These are phyloP conservation scores for Ceratobasidium sp. DNA, from an alignment of 1,284 basidiomycete species.

Conservation along the genomic window DNA sequence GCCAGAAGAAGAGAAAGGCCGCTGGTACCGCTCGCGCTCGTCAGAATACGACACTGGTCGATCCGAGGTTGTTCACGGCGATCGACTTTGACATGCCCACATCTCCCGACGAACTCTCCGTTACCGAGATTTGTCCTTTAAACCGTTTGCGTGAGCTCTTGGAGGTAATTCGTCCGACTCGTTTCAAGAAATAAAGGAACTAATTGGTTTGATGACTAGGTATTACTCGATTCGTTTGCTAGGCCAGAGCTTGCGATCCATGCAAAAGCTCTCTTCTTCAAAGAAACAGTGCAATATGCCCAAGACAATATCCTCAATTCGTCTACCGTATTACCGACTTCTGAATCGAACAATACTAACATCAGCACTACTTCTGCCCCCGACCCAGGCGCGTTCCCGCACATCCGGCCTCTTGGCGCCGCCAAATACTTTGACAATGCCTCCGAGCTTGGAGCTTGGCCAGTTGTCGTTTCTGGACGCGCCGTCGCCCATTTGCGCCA, in stretches of 20 bases:
- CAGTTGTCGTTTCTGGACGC: constrained; percentile 34
- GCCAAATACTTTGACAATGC: constrained; percentile 38
- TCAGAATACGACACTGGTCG: constrained; percentile 16
- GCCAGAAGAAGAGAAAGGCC: constrained; percentile 27
- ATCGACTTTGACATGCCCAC: constrained; percentile 24
- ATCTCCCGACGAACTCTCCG: neutral
- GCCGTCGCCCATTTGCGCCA: constrained; percentile 42
- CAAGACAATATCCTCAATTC: neutral
- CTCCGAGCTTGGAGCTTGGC: constrained; percentile 38
- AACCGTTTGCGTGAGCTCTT: constrained; percentile 3
- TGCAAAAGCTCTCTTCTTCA: constrained; percentile 15
- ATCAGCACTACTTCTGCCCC: neutral
- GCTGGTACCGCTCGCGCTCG: constrained; percentile 10
- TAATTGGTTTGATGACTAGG: constrained; percentile 16
- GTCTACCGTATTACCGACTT: neutral
- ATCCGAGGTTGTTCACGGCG: constrained; percentile 24
- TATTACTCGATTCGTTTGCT: constrained; percentile 9
- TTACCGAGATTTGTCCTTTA: neutral
- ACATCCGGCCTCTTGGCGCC: constrained; percentile 36
- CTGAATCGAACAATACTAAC: neutral
- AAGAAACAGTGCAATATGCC: constrained; percentile 10
- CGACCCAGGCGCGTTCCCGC: constrained; percentile 15
- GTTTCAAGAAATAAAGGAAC: no score
- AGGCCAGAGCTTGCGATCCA: constrained; percentile 19
- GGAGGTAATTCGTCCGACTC: neutral